These are phyloP conservation scores for Dichomitus squalens DNA, from an alignment of 1,284 basidiomycete species.

Conservation along the genomic window DNA sequence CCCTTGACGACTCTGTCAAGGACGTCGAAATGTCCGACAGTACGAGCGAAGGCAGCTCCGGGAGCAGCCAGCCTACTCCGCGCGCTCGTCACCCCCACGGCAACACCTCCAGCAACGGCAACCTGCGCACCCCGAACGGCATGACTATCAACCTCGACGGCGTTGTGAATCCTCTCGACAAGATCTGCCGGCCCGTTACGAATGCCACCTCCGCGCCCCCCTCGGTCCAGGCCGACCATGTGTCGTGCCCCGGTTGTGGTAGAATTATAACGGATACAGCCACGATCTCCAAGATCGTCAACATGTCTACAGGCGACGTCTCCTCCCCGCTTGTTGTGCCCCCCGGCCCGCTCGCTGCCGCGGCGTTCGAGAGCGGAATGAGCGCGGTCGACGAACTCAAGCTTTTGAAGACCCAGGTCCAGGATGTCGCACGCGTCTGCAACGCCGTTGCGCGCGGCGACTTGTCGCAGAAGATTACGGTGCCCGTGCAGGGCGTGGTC, in stretches of 20 bases:
- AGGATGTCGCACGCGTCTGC: slow-evolving; percentile 91
- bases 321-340: slow-evolving; percentile 53
- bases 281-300: slow-evolving; percentile 37
- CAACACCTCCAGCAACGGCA: slow-evolving; percentile 6
- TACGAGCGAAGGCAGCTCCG: slow-evolving; percentile 14
- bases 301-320: slow-evolving; percentile 34
- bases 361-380: slow-evolving; percentile 64
- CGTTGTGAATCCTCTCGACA: slow-evolving; percentile 42
- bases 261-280: slow-evolving; percentile 42
- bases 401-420: slow-evolving; percentile 86
- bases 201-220: slow-evolving; percentile 45
- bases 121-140: slow-evolving; percentile 32
- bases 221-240: slow-evolving; percentile 41
- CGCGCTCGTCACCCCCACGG: slow-evolving; percentile 4
- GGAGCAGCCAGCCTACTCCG: slow-evolving; percentile 28
- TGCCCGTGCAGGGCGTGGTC: slow-evolving; percentile 93
- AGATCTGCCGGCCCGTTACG: slow-evolving; percentile 24
- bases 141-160: slow-evolving; percentile 47
- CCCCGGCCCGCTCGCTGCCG: slow-evolving; percentile 58
- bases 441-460: slow-evolving; percentile 96
- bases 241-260: slow-evolving; percentile 53
- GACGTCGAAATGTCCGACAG: slow-evolving; percentile 33
- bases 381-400: slow-evolving; percentile 79
- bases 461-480: slow-evolving; percentile 94
- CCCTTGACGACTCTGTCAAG: slow-evolving; percentile 34